Conservation (phyloP, 108 stramenopile species). For the Fragilariopsis cylindrus region DNA sequence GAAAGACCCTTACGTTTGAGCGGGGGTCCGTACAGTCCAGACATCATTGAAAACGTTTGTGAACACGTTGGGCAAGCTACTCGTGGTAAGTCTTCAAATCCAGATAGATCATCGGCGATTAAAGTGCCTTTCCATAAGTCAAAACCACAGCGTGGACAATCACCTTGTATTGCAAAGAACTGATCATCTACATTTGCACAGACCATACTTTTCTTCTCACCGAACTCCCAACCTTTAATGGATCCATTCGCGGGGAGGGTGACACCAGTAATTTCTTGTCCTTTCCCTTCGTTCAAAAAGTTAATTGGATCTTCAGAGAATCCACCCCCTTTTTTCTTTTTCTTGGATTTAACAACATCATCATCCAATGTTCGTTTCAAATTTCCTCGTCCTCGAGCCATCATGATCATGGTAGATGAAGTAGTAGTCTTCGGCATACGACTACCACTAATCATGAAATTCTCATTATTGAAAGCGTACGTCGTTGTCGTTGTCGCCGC, state of each 20-base stretch:
- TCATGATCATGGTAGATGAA: conserved; percentile 48
- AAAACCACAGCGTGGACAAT: conserved; percentile 81
- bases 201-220: conserved; percentile 60
- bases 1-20: conserved; percentile 72
- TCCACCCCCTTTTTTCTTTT: conserved; percentile 4
- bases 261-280: conserved; percentile 88
- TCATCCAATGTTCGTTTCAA: conserved; percentile 42
- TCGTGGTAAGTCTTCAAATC: conserved; percentile 60
- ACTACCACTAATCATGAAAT: background rate
- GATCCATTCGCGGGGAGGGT: conserved; percentile 66
- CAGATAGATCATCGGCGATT: conserved; percentile 54
- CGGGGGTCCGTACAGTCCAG: conserved; percentile 75
- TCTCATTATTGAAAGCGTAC: too few relatives aligned
- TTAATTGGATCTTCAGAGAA: conserved; percentile 9
- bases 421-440: background rate
- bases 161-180: conserved; percentile 64
- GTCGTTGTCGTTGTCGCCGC: too few relatives aligned
- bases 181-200: conserved; percentile 72
- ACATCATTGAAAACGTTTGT: conserved; percentile 63
- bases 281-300: conserved; percentile 56
- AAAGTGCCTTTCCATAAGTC: conserved; percentile 78
- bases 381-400: conserved; percentile 64
- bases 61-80: conserved; percentile 84
- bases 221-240: conserved; percentile 87
- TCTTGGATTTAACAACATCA: conserved; percentile 22